Base-by-base conservation (phyloP, 805 yeast species). In the Pichia phayaonensis region DNA sequence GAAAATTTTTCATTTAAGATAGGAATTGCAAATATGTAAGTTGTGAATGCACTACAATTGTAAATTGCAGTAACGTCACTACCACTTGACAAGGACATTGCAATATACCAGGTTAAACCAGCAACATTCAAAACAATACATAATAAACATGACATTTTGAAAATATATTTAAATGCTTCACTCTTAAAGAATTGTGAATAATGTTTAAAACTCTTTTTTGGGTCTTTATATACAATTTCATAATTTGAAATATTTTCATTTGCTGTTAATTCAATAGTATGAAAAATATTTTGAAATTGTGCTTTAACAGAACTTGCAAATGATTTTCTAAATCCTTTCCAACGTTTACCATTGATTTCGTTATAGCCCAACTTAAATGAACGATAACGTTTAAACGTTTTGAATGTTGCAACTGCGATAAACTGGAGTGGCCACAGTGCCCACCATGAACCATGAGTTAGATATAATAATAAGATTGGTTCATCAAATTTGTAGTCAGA, bases 41-140 rank as follows among this genome's bases (percentile, higher is more conserved):
- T 96, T 4, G 90, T 84, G 64, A 89, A 89, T 0, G 96, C 95
- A 16, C 92, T 83, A 63, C 94, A 87, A 69, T 89, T 88, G 69
- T 88, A 89, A 53, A 88, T 88, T 3, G 96, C 96, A 2, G 96
- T 89, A 38, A 89, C 84, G 60, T 89, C 96, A 3, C 88, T 75
- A 0, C 95, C 88, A 27, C 90, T 84, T 0, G 95, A 82, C 61
- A 86, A 67, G 29, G 81, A 74, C 81, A 89, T 86, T 12, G 96
- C 85, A 18, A 86, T 76, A 62, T 87, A 89, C 96, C 96, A 88
- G 2, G 95, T 79, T 20, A 78, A 71, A 1, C 95, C 96, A 0
- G 95, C 96, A 2, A 80, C 53, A 20, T 86, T 86, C 53, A 88
- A 70, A 8, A 88, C 76, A 10, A 77, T 29, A 3, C 85, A 74